Evolutionary conservation across 768 basidiomycete species (phyloP).

Genomic region (Rhizopogon vinicolor): DNA sequence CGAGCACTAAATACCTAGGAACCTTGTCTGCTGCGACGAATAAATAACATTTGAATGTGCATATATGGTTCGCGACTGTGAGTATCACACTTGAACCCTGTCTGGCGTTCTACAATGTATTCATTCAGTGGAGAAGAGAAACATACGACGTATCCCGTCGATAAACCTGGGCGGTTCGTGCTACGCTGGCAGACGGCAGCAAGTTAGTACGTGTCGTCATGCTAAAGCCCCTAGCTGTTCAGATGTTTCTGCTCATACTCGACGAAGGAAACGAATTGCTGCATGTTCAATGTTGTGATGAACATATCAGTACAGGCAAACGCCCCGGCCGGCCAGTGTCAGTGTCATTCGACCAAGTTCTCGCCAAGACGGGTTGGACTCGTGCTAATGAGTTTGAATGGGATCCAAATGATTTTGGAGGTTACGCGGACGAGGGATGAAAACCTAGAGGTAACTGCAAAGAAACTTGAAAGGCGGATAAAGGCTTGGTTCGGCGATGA

Average conservation of each 20-base stretch:
- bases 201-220: too few species aligned
- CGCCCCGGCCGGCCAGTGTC: conserved; percentile 7
- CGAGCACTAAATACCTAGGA: conserved; percentile 6
- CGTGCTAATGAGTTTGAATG: conserved; percentile 23
- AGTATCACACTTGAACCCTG: background rate
- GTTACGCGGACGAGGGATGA: conserved; percentile 48
- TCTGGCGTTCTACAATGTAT: background rate
- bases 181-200: too few species aligned
- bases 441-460: conserved; percentile 51
- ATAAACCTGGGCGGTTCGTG: too few species aligned
- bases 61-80: conserved; percentile 2
- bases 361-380: conserved; percentile 35
- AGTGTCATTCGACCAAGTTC: conserved; percentile 34
- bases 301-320: conserved; percentile 16
- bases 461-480: conserved; percentile 45
- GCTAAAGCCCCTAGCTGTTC: too few species aligned
- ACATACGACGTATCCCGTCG: too few species aligned
- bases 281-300: too few species aligned
- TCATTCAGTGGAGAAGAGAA: background rate
- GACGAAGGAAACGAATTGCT: too few species aligned
- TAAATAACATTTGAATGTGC: conserved; percentile 7
- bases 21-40: conserved; percentile 4
- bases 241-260: too few species aligned
- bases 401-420: conserved; percentile 53
- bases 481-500: conserved; percentile 33